These are phyloP conservation scores for Entophlyctis luteolus DNA, from an alignment of 192 early-diverging fungal species.

Conservation along the genomic window DNA sequence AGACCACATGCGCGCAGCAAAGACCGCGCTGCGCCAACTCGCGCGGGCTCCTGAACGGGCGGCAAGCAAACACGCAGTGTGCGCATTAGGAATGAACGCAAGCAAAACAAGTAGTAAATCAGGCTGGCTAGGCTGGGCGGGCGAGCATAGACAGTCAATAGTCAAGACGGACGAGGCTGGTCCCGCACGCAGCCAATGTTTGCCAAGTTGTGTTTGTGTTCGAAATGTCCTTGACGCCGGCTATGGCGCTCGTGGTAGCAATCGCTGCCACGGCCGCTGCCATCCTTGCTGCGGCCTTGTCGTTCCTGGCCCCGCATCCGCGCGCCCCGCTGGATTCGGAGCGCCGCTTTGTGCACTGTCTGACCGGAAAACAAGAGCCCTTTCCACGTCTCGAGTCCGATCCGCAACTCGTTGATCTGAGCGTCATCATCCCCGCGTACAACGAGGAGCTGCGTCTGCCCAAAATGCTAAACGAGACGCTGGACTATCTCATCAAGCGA, in stretches of 20 bases:
- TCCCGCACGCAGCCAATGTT: too few relatives aligned
- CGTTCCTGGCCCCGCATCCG: neutral
- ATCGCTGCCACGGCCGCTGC: neutral
- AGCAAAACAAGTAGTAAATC: too few relatives aligned
- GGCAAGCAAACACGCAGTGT: neutral
- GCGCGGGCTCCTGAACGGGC: neutral
- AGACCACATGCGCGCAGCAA: too few relatives aligned
- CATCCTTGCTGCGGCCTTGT: neutral
- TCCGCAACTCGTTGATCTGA: slow-evolving; percentile 47
- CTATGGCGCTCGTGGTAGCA: neutral
- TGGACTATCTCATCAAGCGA: slow-evolving; percentile 59
- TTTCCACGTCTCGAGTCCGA: neutral
- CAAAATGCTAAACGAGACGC: slow-evolving; percentile 77
- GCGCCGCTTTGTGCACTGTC: neutral
- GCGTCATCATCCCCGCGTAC: slow-evolving; percentile 86
- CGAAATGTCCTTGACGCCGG: too few relatives aligned
- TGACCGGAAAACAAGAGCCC: neutral
- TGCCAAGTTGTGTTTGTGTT: too few relatives aligned
- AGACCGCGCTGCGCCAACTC: neutral
- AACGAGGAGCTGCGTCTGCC: slow-evolving; percentile 84
- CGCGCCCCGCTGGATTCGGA: neutral
- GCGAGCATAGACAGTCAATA: too few relatives aligned
- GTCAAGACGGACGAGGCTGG: too few relatives aligned
- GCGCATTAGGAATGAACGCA: too few relatives aligned
- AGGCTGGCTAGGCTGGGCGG: too few relatives aligned